phyloP scores from a whole-genome alignment of 1,284 basidiomycete species.

The Jaminaea rosea region DNA sequence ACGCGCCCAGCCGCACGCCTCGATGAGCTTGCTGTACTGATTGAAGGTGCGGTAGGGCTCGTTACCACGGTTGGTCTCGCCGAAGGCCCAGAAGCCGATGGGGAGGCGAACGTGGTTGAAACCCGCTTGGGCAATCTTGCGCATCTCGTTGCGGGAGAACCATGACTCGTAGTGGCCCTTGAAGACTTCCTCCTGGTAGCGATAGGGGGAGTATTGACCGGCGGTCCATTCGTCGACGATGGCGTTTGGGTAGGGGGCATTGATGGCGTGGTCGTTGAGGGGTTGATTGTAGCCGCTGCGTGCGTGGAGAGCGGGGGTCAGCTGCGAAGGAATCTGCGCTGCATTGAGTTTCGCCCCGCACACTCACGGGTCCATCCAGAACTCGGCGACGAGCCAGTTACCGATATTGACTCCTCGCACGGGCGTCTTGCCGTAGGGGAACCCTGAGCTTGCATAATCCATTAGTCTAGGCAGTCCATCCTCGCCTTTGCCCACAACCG shows the following conservation, averaged over 20 bases:
- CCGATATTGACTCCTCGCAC: constrained; percentile 17
- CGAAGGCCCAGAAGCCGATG: constrained; percentile 85
- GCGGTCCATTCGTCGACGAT: constrained; percentile 15
- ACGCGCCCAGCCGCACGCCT: constrained; percentile 67
- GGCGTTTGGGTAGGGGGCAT: constrained; percentile 24
- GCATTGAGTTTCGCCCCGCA: too few relatives aligned
- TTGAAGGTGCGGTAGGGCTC: constrained; percentile 74
- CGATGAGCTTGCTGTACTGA: constrained; percentile 53
- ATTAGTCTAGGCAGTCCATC: too few relatives aligned
- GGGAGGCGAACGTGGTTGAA: constrained; percentile 61
- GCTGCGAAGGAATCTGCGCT: too few relatives aligned
- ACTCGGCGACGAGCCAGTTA: constrained; percentile 11
- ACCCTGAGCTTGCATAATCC: too few relatives aligned
- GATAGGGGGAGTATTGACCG: constrained; percentile 3
- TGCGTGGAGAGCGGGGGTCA: too few relatives aligned
- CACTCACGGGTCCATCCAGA: constrained; percentile 11
- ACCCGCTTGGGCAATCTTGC: constrained; percentile 10
- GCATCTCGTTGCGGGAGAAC: constrained; percentile 58
- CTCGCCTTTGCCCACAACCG: too few relatives aligned
- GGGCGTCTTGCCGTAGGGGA: too few relatives aligned
- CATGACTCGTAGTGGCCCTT: constrained; percentile 67
- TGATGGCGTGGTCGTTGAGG: constrained; percentile 19
- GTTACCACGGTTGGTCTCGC: constrained; percentile 58
- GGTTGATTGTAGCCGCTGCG: too few relatives aligned
- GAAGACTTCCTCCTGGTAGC: constrained; percentile 15